phyloP scores from a whole-genome alignment of 441 rosid genomes.

The Brassica balearica region DNA sequence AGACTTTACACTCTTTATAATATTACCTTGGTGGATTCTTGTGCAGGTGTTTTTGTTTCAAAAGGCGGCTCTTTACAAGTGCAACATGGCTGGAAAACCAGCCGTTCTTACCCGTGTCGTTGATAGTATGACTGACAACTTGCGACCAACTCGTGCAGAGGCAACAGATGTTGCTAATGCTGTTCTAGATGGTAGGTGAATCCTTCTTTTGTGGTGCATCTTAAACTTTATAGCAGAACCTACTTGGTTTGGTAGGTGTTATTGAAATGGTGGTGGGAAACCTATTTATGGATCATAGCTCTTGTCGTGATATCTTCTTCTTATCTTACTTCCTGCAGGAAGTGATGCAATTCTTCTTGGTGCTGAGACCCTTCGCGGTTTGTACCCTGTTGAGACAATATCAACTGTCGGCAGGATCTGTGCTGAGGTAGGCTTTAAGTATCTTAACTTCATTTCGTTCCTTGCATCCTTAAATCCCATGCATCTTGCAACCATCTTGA shows the following conservation, averaged over 20 bases:
- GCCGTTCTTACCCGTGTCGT: conserved; percentile 98
- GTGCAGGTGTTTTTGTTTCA: conserved; percentile 91
- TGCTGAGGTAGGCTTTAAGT: conserved; percentile 67
- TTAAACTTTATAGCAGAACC: conserved; percentile 18
- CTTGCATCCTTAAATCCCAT: not conserved
- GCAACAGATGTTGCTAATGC: conserved; percentile 99
- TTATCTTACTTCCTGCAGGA: conserved; percentile 54
- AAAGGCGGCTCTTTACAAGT: conserved; percentile 95
- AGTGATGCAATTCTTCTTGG: conserved; percentile 99
- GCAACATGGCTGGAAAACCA: conserved; percentile 99
- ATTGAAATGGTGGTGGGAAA: not conserved
- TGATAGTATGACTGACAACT: conserved; percentile 97
- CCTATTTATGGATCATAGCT: not conserved
- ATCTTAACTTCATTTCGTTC: not conserved
- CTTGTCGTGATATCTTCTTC: conserved; percentile 8
- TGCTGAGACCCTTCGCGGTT: conserved; percentile 96
- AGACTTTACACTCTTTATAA: conserved; percentile 5
- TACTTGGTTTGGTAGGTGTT: conserved; percentile 15
- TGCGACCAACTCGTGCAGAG: conserved; percentile 99
- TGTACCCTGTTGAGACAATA: conserved; percentile 94
- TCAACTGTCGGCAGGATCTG: conserved; percentile 93
- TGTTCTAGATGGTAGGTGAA: conserved; percentile 79
- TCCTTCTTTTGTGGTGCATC: not conserved
- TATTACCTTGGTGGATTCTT: conserved; percentile 16
- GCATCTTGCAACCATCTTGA: conserved; percentile 1